Evolutionary conservation across 1,139 yeast genomes (phyloP).

Genomic region (Suhomyces bokatorum): DNA sequence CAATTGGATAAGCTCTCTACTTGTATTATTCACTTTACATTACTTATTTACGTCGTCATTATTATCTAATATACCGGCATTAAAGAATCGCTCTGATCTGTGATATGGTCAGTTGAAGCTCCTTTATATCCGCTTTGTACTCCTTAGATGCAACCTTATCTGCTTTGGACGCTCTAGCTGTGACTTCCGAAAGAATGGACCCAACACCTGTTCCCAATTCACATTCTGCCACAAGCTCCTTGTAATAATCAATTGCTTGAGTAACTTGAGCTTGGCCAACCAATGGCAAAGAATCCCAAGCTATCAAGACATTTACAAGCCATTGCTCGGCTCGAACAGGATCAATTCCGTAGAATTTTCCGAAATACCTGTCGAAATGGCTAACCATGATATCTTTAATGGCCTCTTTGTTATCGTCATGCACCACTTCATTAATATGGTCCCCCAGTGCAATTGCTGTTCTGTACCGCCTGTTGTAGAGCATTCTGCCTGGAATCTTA

Average conservation of each 20-base stretch:
- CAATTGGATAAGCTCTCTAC: too few species aligned
- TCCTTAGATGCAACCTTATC: not conserved
- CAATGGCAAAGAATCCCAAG: constrained; percentile 11
- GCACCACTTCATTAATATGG: constrained; percentile 5
- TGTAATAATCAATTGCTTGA: constrained; percentile 14
- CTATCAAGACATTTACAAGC: constrained; percentile 15
- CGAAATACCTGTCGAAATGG: constrained; percentile 19
- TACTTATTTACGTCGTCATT: too few species aligned
- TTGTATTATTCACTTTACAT: too few species aligned
- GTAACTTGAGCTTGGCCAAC: constrained; percentile 11
- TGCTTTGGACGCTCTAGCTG: not conserved
- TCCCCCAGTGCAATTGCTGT: constrained; percentile 12
- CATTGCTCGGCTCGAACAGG: constrained; percentile 17
- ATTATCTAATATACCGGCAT: too few species aligned
- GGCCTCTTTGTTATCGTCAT: constrained; percentile 12
- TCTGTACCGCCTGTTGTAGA: constrained; percentile 9
- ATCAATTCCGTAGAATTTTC: constrained; percentile 15
- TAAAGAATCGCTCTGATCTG: not conserved
- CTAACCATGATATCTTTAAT: constrained; percentile 15
- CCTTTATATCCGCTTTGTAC: not conserved
- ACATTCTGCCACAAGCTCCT: constrained; percentile 9
- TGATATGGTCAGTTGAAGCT: not conserved
- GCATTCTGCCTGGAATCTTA: constrained; percentile 14
- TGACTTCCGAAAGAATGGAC: not conserved
- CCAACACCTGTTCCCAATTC: constrained; percentile 3